phyloP scores from a whole-genome alignment of 2,329 filamentous ascomycete species.

The Apiospora arundinis region DNA sequence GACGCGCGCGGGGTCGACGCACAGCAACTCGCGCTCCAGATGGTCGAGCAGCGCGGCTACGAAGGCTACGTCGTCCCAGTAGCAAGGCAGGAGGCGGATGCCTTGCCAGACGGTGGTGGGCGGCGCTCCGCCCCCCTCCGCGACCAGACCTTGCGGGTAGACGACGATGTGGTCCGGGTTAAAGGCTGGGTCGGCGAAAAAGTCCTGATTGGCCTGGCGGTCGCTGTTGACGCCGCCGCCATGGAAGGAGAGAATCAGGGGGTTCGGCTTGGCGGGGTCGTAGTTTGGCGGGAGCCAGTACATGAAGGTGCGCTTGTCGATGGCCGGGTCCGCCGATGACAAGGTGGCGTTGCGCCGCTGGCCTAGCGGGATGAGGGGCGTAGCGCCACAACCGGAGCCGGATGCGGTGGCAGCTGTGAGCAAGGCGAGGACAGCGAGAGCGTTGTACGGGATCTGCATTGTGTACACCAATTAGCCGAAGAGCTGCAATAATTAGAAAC shows the following conservation, averaged over 20 bases:
- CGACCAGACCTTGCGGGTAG: conserved; percentile 31
- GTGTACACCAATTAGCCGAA: not conserved
- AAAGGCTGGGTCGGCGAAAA: conserved; percentile 30
- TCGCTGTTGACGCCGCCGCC: conserved; percentile 31
- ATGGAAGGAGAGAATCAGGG: conserved; percentile 35
- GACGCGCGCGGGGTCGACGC: conserved; percentile 27
- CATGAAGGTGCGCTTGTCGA: conserved; percentile 11
- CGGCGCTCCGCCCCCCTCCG: not conserved
- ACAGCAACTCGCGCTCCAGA: conserved; percentile 27
- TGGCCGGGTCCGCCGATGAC: not conserved
- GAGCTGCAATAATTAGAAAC: not conserved
- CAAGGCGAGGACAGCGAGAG: not conserved
- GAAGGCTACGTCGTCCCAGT: conserved; percentile 26
- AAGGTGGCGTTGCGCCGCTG: conserved; percentile 16
- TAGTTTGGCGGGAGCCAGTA: conserved; percentile 33
- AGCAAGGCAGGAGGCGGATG: conserved; percentile 20
- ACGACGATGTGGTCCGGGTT: conserved; percentile 34
- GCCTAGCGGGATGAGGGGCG: not conserved
- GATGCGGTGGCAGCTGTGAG: not conserved
- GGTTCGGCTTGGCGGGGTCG: conserved; percentile 28
- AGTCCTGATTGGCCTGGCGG: conserved; percentile 30
- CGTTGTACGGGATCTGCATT: not conserved
- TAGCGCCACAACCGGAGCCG: conserved; percentile 7
- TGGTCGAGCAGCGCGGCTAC: conserved; percentile 28
- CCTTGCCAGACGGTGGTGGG: conserved; percentile 25